phyloP scores from a whole-genome alignment of 1,284 basidiomycete species.

The Ustilago tritici region DNA sequence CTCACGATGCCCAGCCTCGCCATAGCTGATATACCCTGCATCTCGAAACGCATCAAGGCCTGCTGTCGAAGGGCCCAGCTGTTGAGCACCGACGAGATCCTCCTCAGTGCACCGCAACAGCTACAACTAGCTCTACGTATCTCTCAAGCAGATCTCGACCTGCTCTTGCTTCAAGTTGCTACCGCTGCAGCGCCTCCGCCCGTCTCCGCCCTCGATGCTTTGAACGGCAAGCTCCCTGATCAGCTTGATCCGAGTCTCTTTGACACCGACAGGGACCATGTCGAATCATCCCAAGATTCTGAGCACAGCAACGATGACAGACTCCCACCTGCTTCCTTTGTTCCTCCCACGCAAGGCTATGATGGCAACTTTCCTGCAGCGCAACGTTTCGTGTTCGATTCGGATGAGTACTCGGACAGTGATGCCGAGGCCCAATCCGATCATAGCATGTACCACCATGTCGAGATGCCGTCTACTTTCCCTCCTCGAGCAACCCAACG shows the following conservation, averaged over 20 bases:
- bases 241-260: constrained; percentile 17
- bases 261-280: constrained; percentile 11
- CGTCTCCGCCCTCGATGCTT: constrained; percentile 32
- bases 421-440: constrained; percentile 8
- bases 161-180: constrained; percentile 34
- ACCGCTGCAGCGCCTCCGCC: constrained; percentile 26
- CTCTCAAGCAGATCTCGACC: constrained; percentile 16
- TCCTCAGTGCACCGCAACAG: constrained; percentile 28
- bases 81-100: constrained; percentile 42
- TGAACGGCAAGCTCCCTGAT: constrained; percentile 17
- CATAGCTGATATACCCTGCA: constrained; percentile 34
- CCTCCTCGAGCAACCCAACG: not conserved
- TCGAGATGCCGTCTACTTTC: constrained; percentile 22
- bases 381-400: constrained; percentile 31
- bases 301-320: constrained; percentile 10
- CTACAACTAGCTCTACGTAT: constrained; percentile 35
- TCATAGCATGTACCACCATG: constrained; percentile 20
- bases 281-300: constrained; percentile 7
- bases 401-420: constrained; percentile 25
- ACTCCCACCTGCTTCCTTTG: constrained; percentile 19
- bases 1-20: constrained; percentile 32
- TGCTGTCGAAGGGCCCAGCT: constrained; percentile 47
- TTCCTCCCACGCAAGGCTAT: constrained; percentile 43
- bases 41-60: constrained; percentile 51
- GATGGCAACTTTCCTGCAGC: constrained; percentile 45